Conservation (phyloP, 805 yeast species). For the Candida tibetensis region DNA sequence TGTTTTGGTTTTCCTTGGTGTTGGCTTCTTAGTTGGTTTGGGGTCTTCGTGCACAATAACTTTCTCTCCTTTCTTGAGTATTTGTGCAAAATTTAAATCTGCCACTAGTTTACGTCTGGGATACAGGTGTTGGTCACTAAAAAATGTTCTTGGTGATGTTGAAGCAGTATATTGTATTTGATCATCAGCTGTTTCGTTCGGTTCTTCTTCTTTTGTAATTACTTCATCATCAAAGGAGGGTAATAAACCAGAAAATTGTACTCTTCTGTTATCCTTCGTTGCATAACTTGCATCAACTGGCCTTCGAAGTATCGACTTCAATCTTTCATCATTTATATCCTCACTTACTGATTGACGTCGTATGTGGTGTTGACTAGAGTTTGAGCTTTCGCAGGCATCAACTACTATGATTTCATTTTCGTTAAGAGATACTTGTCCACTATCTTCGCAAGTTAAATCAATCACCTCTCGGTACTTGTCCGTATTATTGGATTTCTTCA, state of each 20-base stretch:
- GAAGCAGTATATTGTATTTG: slow-evolving; percentile 22
- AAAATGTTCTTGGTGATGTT: slow-evolving; percentile 25
- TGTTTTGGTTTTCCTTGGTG: slow-evolving; percentile 1
- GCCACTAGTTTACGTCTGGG: slow-evolving; percentile 30
- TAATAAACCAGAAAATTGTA: slow-evolving; percentile 11
- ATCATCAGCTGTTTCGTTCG: slow-evolving; percentile 10
- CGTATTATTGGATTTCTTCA: background rate
- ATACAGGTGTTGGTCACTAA: slow-evolving; percentile 19
- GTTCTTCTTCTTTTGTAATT: background rate
- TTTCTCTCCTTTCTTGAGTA: slow-evolving; percentile 19
- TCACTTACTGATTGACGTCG: background rate
- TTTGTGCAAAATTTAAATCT: slow-evolving; percentile 26
- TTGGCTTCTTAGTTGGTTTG: background rate
- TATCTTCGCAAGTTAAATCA: slow-evolving; percentile 14
- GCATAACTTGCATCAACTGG: background rate
- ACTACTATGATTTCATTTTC: slow-evolving; percentile 19
- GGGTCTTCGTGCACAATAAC: slow-evolving; percentile 1
- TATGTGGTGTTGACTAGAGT: background rate
- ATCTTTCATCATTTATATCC: background rate
- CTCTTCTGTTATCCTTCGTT: slow-evolving; percentile 4
- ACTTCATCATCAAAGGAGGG: slow-evolving; percentile 18
- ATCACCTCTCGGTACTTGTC: slow-evolving; percentile 10
- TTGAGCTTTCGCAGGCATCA: slow-evolving; percentile 20
- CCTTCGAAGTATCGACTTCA: slow-evolving; percentile 7
- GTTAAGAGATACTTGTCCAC: slow-evolving; percentile 2